Evolutionary conservation across 257 asterid species (phyloP), one percentile per base, ranked within the genome.

Genomic region (Ajuga chamaepitys): DNA sequence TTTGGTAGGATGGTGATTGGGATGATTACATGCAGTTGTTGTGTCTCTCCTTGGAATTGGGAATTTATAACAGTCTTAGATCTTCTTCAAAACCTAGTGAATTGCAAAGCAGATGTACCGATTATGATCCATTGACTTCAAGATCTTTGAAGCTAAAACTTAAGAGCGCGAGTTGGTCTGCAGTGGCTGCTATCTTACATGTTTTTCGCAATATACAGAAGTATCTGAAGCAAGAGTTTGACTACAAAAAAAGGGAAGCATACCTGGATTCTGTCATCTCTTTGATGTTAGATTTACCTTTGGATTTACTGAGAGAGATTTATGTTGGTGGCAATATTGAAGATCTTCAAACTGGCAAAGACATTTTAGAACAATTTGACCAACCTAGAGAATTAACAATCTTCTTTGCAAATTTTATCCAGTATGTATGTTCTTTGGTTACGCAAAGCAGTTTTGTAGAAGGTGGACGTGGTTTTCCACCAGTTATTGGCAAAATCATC

Each of bases 1-100:
- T n/a, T n/a, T n/a, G n/a, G 74, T 84, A 90, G 97, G 95, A 74
- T 72, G 71, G 58, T 28, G 69, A 74, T 58, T 86, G 88, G 95
- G 80, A 72, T 42, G 82, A 75, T 67, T 84, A 80, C 74, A 74
- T 85, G 77, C 76, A 74, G 32, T 71, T 81, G 60, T 46, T 88
- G 67, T 89, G 87, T 70, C 55, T 64, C 60, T 85, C 82, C 82
- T 68, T 88, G 84, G 82, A 85, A 66, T 38, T 80, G 65, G 73
- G 83, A 25, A 77, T 81, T 63, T 35, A 34, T 55, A 77, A 53
- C 53, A 37, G 56, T 58, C 67, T 79, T 64, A 46, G 75, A 52
- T 57, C 79, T 64, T 59, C 84, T 32, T 50, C 50, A 28, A 70
- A 62, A 25, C 54, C 56, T 45, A 30, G 22, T 34, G 32, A 41